Evolutionary conservation across 1,284 basidiomycete species (phyloP), one percentile per base, ranked within the genome.

Genomic region (Stygiomarasmius scandens): DNA sequence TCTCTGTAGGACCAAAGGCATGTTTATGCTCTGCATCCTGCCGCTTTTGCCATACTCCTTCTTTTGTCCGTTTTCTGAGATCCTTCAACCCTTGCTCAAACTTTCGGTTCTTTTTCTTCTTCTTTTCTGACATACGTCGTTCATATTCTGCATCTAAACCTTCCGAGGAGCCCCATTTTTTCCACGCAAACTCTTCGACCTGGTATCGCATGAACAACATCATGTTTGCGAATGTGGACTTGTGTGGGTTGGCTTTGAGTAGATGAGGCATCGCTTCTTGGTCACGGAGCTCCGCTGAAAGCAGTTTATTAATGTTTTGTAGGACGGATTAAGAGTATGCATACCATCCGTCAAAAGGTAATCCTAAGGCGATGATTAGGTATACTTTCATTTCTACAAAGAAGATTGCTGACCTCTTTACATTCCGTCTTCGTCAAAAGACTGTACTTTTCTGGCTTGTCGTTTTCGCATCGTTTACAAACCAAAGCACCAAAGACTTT

Each of bases 371-470:
- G 19, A 27, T 22, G 51, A 45, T 38, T 48, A 49, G n/a, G 32
- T 24, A 16, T 49, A 24, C 32, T 38, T n/a, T 14, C 9, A 19
- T 32, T 11, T 19, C 10, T 11, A n/a, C 6, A 29, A 24, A 50
- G 45, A 19, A 64, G 25, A 22, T 5, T 22, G 2, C 69, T 12
- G 60, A 93, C 94, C 80, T 95, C 92, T 74, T 97, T 98, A 74
- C 96, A 98, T 73, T 99, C 97, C 0, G 97, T 98, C 79, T 99
- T 99, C 1, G 97, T 99, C 52, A 99, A 76, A 1, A 99, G 78
- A 71, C 93, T 94, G 72, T 98, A 99, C 71, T 89, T 89, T 68
- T 98, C 96, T 8, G 94, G 93, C 52, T 86, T 82, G 63, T 91
- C 87, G 66, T 94, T 88, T 75, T 95, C 93, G 76, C 96, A 98